Conservation (phyloP, 2,329 filamentous ascomycete species). For the Ceratocystis cubensis region DNA sequence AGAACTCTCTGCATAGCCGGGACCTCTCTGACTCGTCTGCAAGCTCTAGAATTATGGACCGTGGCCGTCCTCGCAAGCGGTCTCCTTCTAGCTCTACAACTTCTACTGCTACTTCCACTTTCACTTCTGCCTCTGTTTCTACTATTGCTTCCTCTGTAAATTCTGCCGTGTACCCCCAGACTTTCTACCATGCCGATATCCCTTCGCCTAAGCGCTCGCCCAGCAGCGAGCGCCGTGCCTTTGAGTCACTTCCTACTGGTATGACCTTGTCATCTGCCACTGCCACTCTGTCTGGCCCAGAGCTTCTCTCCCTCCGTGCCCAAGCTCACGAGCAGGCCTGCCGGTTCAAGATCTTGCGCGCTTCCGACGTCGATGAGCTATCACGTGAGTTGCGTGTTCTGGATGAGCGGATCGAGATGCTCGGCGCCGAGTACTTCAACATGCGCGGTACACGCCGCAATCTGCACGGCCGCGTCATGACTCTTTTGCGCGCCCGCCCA, state of each 20-base stretch:
- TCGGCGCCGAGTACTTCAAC: conserved; percentile 63
- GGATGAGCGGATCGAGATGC: conserved; percentile 68
- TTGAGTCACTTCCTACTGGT: conserved; percentile 49
- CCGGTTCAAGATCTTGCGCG: conserved; percentile 51
- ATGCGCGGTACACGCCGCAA: conserved; percentile 64
- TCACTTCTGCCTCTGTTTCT: neutral
- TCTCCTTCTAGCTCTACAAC: conserved; percentile 33
- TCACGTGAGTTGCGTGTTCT: conserved; percentile 62
- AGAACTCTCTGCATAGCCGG: conserved; percentile 33
- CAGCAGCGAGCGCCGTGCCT: conserved; percentile 43
- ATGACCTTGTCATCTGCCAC: conserved; percentile 42
- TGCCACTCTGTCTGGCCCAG: conserved; percentile 35
- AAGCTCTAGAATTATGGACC: conserved; percentile 41
- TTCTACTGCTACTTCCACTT: conserved; percentile 14
- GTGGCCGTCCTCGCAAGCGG: conserved; percentile 47
- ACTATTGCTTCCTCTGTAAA: neutral
- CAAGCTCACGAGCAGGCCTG: conserved; percentile 51
- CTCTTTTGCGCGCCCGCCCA: conserved; percentile 57
- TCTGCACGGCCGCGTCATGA: conserved; percentile 63
- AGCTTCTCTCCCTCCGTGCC: conserved; percentile 41
- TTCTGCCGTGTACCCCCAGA: conserved; percentile 13
- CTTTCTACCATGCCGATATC: conserved; percentile 28
- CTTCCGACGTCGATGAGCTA: conserved; percentile 50
- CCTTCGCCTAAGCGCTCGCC: conserved; percentile 34
- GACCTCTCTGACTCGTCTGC: conserved; percentile 39